A percentile compares a stretch with the other conserved stretches of the same genome.
These are phyloP conservation scores for Dactylellina haptotyla DNA, from an alignment of 2,329 filamentous ascomycete species.

Conservation along the genomic window DNA sequence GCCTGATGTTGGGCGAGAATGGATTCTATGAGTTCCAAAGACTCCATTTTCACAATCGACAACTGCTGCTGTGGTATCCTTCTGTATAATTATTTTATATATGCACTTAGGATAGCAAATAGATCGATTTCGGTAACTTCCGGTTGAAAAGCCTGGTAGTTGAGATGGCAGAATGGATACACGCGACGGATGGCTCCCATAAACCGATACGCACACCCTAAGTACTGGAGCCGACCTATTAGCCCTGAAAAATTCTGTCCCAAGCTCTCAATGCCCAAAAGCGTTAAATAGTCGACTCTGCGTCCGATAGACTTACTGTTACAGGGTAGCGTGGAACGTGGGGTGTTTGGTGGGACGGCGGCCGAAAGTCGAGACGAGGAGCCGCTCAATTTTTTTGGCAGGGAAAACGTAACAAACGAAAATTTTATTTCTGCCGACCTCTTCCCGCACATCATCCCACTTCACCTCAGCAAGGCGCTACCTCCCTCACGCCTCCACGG, in stretches of 20 bases:
- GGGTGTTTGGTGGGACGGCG: conserved; percentile 23
- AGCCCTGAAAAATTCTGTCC: conserved; percentile 12
- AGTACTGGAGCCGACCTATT: not conserved
- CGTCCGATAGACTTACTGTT: conserved; percentile 18
- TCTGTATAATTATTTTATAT: not conserved
- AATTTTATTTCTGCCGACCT: conserved; percentile 32
- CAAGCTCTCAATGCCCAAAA: not conserved
- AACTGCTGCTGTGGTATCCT: not conserved
- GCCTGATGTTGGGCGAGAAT: conserved; percentile 7
- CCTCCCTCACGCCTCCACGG: conserved; percentile 6
- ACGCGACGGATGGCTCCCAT: too few species aligned
- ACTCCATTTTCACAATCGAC: conserved; percentile 19
- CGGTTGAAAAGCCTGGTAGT: not conserved
- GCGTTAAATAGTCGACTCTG: not conserved
- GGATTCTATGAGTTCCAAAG: conserved; percentile 4
- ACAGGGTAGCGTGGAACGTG: conserved; percentile 21
- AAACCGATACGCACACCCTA: too few species aligned
- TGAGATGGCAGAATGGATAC: not conserved
- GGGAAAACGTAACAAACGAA: conserved; percentile 29
- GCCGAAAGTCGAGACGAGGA: conserved; percentile 36
- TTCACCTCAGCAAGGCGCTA: conserved; percentile 1
- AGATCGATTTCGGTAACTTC: not conserved
- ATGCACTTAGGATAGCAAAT: not conserved
- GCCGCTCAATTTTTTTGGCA: conserved; percentile 31
- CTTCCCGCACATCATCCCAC: conserved; percentile 26